phyloP scores from a whole-genome alignment of 805 yeast genomes.

The Metschnikowia rubicola region DNA sequence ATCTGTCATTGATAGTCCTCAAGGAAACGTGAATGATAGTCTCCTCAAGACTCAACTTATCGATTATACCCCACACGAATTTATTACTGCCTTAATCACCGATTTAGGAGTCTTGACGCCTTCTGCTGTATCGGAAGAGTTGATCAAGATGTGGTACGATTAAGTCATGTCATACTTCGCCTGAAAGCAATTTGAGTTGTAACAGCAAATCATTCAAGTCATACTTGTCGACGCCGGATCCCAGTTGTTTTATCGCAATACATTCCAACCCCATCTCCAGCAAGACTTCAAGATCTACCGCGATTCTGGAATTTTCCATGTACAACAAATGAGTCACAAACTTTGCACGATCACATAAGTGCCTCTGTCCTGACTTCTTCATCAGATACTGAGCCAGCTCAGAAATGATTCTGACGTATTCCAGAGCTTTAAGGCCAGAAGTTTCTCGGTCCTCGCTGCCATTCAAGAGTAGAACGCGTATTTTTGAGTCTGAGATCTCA shows the following conservation, averaged over 20 bases:
- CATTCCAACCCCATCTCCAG: constrained; percentile 46
- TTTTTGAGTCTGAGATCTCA: constrained; percentile 19
- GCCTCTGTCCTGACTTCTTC: constrained; percentile 19
- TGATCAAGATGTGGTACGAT: constrained; percentile 97
- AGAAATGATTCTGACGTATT: constrained; percentile 53
- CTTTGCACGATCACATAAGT: constrained; percentile 33
- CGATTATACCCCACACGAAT: constrained; percentile 95
- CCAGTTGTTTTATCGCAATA: constrained; percentile 32
- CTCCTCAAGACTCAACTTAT: constrained; percentile 41
- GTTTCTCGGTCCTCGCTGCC: constrained; percentile 82
- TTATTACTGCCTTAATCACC: constrained; percentile 90
- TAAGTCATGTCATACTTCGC: constrained; percentile 24
- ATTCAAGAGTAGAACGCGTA: constrained; percentile 64
- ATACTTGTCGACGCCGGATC: constrained; percentile 28
- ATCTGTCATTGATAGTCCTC: constrained; percentile 21
- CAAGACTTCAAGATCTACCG: constrained; percentile 43
- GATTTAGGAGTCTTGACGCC: constrained; percentile 97
- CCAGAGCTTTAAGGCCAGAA: constrained; percentile 56
- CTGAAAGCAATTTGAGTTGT: not conserved
- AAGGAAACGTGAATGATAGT: constrained; percentile 19
- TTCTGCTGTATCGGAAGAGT: constrained; percentile 96
- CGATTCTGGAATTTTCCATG: constrained; percentile 47
- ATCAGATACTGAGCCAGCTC: constrained; percentile 56
- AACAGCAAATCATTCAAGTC: constrained; percentile 40
- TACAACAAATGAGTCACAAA: constrained; percentile 65